Base-by-base conservation (phyloP, 495 filamentous ascomycete species). In the Aspergillus wentii region DNA sequence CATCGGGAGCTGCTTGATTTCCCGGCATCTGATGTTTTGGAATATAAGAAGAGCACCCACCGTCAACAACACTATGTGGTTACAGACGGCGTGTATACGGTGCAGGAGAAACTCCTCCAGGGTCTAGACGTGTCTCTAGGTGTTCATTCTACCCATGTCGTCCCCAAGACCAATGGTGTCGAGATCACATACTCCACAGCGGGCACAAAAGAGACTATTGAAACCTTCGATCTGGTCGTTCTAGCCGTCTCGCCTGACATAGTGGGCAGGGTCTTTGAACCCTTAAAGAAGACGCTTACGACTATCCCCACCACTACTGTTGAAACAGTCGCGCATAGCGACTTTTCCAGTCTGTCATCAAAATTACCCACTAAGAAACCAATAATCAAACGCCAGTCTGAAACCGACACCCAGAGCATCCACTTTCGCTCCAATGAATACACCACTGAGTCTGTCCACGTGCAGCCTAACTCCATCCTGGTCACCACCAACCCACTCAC, bases 21-120 rank as follows among this genome's bases (percentile, higher is more conserved):
- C 39, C 74, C 74, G 0, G 74, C 73, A 0, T 44, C 40, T 10
- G 75, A 79, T 45, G 41, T 74, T 17, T 43, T 70, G 10, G 61
- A 57, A 5, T 78, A 78, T 38, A 61, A 65, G 30, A 57, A 54
- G 11, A 41, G 43, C 1, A 69, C 71, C 1, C 61, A 70, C 36
- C 49, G 66, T 2, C 57, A 69, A 23, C 59, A 62, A 13, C 74
- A 78, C 43, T 76, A 69, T 35, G 59, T 64, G 0, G 71, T 76
- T 6, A 44, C 43, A 1, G 66, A 61, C 3, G 74, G 76, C 3
- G 68, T 79, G 0, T 44, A 58, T 1, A 36, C 54, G 16, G 68
- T 78, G 0, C 66, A 77, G 47, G 36, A 39, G 8, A 66, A 51
- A 20, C 61, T 79, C 2, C 46, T 59, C 4, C 15, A 56, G 8